Conservation (phyloP, 2,329 filamentous ascomycete species). For the Plectosphaerella plurivora region DNA sequence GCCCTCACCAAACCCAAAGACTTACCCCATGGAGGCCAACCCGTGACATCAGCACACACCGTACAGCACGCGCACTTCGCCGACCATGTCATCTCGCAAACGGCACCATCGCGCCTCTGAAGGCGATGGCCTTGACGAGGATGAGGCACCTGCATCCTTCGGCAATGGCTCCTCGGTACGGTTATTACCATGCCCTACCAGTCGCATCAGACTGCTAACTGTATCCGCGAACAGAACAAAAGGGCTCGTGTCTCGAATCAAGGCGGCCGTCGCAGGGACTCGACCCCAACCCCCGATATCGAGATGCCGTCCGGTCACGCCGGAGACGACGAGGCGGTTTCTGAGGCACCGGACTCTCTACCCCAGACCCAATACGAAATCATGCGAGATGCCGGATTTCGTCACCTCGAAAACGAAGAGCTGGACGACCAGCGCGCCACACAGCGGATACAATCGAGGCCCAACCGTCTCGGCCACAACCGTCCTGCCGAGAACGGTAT, state of each 20-base stretch:
- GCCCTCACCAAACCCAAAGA: too few relatives aligned
- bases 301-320: conserved; percentile 21
- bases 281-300: conserved; percentile 11
- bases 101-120: too few relatives aligned
- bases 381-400: conserved; percentile 55
- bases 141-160: too few relatives aligned
- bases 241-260: conserved; percentile 26
- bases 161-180: too few relatives aligned
- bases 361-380: conserved; percentile 58
- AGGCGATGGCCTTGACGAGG: too few relatives aligned
- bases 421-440: conserved; percentile 61
- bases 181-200: not conserved
- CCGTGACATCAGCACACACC: too few relatives aligned
- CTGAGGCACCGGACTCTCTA: conserved; percentile 25
- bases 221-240: conserved; percentile 21
- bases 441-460: conserved; percentile 53
- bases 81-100: too few relatives aligned
- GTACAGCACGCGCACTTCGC: too few relatives aligned
- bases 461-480: conserved; percentile 57
- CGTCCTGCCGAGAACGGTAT: conserved; percentile 78
- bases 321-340: conserved; percentile 21
- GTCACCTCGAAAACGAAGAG: conserved; percentile 51
- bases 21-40: too few relatives aligned
- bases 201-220: not conserved
- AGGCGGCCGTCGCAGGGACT: conserved; percentile 8